A percentile compares a stretch with the other conserved stretches of the same genome.
These are phyloP conservation scores for Jacaranda mimosifolia DNA, from an alignment of 257 asterid species.

Conservation along the genomic window DNA sequence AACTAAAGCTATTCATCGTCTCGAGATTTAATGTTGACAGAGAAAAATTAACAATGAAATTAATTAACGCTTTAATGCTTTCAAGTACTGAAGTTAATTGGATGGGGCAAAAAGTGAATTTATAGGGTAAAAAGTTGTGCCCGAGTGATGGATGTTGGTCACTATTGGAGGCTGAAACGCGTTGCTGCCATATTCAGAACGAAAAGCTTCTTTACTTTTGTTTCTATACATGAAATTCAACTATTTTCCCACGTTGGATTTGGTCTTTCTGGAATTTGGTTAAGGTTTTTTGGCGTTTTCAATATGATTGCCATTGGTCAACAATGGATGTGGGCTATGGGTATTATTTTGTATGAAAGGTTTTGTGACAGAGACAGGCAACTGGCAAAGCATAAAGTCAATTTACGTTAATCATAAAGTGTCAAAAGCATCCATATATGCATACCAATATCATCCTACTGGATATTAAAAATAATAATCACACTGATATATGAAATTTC, in stretches of 20 bases:
- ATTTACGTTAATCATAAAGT: not conserved
- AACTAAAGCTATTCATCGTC: no score
- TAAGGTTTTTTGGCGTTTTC: not conserved
- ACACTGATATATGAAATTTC: no score
- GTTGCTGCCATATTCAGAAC: not conserved
- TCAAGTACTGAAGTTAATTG: no score
- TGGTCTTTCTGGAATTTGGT: no score
- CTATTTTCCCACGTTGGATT: not conserved
- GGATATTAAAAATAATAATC: no score
- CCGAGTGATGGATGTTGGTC: not conserved
- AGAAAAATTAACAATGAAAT: no score
- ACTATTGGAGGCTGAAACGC: not conserved
- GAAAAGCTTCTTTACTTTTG: not conserved
- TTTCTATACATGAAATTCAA: not conserved
- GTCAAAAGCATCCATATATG: not conserved
- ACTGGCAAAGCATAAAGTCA: not conserved
- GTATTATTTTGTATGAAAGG: not conserved
- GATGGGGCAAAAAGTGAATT: no score
- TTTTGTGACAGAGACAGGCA: not conserved
- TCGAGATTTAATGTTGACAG: no score
- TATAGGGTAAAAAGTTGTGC: no score
- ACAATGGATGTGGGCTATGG: not conserved
- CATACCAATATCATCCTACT: not conserved
- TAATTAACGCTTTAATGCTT: no score
- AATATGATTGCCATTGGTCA: not conserved